Base-by-base conservation (phyloP, 2,329 filamentous ascomycete species). In the Trichoderma sp. region DNA sequence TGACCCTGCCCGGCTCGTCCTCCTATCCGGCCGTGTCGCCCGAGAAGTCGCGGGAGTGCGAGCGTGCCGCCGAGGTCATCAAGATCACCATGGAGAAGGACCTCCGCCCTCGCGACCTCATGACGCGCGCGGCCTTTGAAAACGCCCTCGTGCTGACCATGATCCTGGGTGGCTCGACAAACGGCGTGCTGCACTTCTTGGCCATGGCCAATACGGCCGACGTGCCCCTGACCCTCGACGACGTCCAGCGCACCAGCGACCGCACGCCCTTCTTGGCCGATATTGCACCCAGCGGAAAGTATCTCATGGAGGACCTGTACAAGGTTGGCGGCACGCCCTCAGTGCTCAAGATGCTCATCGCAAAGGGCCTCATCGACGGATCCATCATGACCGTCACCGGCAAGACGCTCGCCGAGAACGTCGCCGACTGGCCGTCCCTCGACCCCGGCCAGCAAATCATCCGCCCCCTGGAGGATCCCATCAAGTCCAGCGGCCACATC, bases 71-170 rank as follows among this genome's bases (percentile, higher is more conserved):
- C 5, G 88, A 91, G 37, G 90, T 90, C 32, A 95, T 97, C 80
- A 87, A 87, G 71, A 83, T 86, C 12, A 93, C 91, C 76, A 91
- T 97, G 88, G 90, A 92, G 75, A 88, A 87, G 76, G 89, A 96
- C 78, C 94, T 97, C 71, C 89, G 89, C 0, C 93, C 93, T 0
- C 86, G 89, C 22, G 90, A 95, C 74, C 86, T 97, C 35, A 83
- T 97, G 73, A 96, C 92, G 4, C 92, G 91, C 71, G 86, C 86
- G 1, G 88, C 92, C 0, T 94, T 97, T 70, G 92, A 97, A 77
- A 97, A 97, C 76, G 93, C 93, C 1, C 84, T 97, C 22, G 91
- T 94, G 1, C 88, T 97, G 78, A 95, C 93, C 77, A 97, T 96
- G 92, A 90, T 92, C 3, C 84, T 97, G n/a, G 93, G 93, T 64